Evolutionary conservation across 2,329 filamentous ascomycete genomes (phyloP).

Genomic region (Xylaria sp.): DNA sequence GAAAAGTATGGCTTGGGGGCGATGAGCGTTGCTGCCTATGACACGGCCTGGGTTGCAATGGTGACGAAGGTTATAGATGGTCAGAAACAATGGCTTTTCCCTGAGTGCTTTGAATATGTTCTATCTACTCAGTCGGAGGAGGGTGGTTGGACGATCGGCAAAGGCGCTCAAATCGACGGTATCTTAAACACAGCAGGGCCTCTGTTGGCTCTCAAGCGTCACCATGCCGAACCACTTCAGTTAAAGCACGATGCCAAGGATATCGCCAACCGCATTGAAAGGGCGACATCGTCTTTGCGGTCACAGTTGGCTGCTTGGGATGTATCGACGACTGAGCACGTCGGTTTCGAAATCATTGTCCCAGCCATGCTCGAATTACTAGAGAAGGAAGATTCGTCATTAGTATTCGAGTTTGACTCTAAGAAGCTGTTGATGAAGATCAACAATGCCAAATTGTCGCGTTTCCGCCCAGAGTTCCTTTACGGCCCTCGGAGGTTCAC

Average conservation of each 20-base stretch:
- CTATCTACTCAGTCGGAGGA: slow-evolving; percentile 43
- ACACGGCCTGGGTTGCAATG: slow-evolving; percentile 52
- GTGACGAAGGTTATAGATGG: slow-evolving; percentile 39
- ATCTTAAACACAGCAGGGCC: slow-evolving; percentile 51
- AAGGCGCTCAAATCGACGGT: slow-evolving; percentile 46
- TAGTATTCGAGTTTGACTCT: slow-evolving; percentile 46
- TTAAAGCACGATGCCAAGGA: slow-evolving; percentile 28
- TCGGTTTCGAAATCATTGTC: slow-evolving; percentile 52
- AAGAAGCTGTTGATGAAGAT: slow-evolving; percentile 41
- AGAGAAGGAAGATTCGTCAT: slow-evolving; percentile 38
- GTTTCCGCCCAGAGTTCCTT: slow-evolving; percentile 46
- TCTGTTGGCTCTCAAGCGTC: slow-evolving; percentile 47
- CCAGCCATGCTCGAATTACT: slow-evolving; percentile 48
- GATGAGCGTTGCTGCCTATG: slow-evolving; percentile 47
- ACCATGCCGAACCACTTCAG: slow-evolving; percentile 37
- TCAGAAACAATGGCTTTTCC: slow-evolving; percentile 47
- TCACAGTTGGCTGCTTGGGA: slow-evolving; percentile 46
- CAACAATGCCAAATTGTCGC: slow-evolving; percentile 45
- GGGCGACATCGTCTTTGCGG: slow-evolving; percentile 39
- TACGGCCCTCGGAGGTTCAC: slow-evolving; percentile 47
- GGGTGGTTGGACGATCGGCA: slow-evolving; percentile 45
- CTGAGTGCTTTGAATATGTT: slow-evolving; percentile 48
- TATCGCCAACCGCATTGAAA: slow-evolving; percentile 36
- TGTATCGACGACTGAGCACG: slow-evolving; percentile 45
- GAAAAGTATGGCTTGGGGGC: slow-evolving; percentile 42